Conservation (phyloP, 2,329 filamentous ascomycete species). For the Helotiales sp. region DNA sequence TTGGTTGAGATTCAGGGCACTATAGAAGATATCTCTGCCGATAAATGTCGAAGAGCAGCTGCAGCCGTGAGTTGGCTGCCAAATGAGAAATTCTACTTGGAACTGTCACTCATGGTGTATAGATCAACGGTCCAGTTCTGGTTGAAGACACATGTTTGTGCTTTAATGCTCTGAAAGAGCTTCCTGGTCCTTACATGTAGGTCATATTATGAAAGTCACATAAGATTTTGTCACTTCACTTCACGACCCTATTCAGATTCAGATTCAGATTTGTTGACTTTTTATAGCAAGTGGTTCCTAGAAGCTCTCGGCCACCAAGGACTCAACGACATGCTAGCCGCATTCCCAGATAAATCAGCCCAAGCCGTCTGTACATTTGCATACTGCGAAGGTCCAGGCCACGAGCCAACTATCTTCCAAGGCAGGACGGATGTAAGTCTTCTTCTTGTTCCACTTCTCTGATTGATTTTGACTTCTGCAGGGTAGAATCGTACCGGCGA, state of each 20-base stretch:
- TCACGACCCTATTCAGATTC: neutral
- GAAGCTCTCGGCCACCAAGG: constrained; percentile 79
- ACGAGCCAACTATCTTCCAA: constrained; percentile 87
- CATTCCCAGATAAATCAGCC: constrained; percentile 88
- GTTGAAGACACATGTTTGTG: constrained; percentile 96
- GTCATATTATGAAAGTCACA: neutral
- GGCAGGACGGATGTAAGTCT: constrained; percentile 76
- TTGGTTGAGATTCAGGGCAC: constrained; percentile 90
- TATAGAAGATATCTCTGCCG: constrained; percentile 86
- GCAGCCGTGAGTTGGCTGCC: constrained; percentile 62
- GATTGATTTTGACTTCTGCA: constrained; percentile 39
- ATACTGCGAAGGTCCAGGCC: constrained; percentile 83
- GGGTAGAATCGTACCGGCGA: constrained; percentile 82
- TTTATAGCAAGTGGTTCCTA: constrained; percentile 88
- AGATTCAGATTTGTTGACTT: neutral
- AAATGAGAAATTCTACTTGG: neutral
- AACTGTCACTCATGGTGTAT: neutral
- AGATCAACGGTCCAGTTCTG: constrained; percentile 86
- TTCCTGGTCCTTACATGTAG: constrained; percentile 96
- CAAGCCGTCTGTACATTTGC: constrained; percentile 96
- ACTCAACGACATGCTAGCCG: constrained; percentile 86
- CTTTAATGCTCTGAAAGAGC: constrained; percentile 87
- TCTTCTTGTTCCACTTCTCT: neutral
- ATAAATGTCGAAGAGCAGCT: constrained; percentile 85
- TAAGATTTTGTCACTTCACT: neutral